Evolutionary conservation across 805 yeast species (phyloP).

Genomic region (Danielia oregonensis): DNA sequence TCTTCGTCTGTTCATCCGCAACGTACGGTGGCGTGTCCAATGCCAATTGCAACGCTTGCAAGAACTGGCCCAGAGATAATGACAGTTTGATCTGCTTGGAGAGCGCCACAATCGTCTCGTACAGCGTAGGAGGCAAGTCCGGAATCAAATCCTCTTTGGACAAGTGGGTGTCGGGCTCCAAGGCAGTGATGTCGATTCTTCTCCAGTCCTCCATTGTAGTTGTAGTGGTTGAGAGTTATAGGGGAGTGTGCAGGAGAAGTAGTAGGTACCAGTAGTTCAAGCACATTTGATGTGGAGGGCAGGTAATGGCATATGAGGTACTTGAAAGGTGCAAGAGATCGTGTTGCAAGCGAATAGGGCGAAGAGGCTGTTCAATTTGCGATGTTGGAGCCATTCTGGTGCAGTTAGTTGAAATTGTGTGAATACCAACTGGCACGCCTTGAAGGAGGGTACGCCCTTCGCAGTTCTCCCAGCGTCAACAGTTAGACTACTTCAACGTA

Average conservation of each 20-base stretch:
- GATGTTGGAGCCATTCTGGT: too few relatives aligned
- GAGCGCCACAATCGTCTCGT: slow-evolving; percentile 50
- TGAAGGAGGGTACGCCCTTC: too few relatives aligned
- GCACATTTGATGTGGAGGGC: too few relatives aligned
- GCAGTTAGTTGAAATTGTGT: too few relatives aligned
- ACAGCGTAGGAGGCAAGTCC: slow-evolving; percentile 41
- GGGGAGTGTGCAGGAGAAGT: not conserved
- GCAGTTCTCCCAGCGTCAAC: too few relatives aligned
- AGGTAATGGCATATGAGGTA: too few relatives aligned
- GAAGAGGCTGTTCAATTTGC: too few relatives aligned
- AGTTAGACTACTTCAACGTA: too few relatives aligned
- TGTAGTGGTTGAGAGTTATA: not conserved
- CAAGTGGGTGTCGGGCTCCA: slow-evolving; percentile 75
- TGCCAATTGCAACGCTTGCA: slow-evolving; percentile 60
- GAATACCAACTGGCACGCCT: too few relatives aligned
- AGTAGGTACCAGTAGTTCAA: too few relatives aligned
- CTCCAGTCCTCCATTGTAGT: slow-evolving; percentile 73
- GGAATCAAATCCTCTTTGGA: slow-evolving; percentile 62
- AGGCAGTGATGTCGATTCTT: slow-evolving; percentile 89
- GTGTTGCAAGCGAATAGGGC: too few relatives aligned
- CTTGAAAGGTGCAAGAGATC: too few relatives aligned
- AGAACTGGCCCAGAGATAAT: slow-evolving; percentile 68
- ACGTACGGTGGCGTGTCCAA: slow-evolving; percentile 82
- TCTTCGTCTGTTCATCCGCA: slow-evolving; percentile 56
- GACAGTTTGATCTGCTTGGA: slow-evolving; percentile 57